Evolutionary conservation across 1,284 basidiomycete genomes (phyloP).

Genomic region (Apiotrichum porosum): DNA sequence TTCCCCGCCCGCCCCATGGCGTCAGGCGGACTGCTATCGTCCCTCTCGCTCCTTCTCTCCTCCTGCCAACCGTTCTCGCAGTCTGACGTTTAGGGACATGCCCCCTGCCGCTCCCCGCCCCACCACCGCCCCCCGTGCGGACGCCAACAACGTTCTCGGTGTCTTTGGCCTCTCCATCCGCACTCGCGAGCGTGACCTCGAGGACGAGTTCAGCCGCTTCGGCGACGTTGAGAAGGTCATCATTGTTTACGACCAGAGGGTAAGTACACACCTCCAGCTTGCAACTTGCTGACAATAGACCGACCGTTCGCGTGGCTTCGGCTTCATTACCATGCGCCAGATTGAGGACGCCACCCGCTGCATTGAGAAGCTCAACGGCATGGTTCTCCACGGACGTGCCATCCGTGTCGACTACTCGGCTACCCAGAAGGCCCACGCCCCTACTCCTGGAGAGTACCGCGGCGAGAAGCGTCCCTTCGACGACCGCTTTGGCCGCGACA

Average conservation of each 20-base stretch:
- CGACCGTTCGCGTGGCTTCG: slow-evolving; percentile 93
- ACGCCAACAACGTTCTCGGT: slow-evolving; percentile 83
- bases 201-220: slow-evolving; percentile 84
- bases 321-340: slow-evolving; percentile 89
- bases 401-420: slow-evolving; percentile 97
- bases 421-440: slow-evolving; percentile 85
- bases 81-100: no score
- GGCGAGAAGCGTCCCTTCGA: slow-evolving; percentile 68
- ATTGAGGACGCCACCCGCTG: slow-evolving; percentile 81
- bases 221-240: slow-evolving; percentile 92
- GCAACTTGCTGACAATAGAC: slow-evolving; percentile 55
- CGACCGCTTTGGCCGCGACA: slow-evolving; percentile 42
- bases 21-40: no score
- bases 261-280: slow-evolving; percentile 50
- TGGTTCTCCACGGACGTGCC: slow-evolving; percentile 88
- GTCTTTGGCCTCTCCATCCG: slow-evolving; percentile 95
- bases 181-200: slow-evolving; percentile 86
- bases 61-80: no score
- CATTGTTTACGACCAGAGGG: slow-evolving; percentile 97
- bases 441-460: slow-evolving; percentile 98
- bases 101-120: no score
- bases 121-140: slow-evolving; percentile 50
- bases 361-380: slow-evolving; percentile 86
- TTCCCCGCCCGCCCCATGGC: no score
- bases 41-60: no score